Percentiles rank a stretch among this genome's conserved stretches.
Evolutionary conservation across 306 rosid genomes (phyloP).

Genomic region (Cicer arietinum): DNA sequence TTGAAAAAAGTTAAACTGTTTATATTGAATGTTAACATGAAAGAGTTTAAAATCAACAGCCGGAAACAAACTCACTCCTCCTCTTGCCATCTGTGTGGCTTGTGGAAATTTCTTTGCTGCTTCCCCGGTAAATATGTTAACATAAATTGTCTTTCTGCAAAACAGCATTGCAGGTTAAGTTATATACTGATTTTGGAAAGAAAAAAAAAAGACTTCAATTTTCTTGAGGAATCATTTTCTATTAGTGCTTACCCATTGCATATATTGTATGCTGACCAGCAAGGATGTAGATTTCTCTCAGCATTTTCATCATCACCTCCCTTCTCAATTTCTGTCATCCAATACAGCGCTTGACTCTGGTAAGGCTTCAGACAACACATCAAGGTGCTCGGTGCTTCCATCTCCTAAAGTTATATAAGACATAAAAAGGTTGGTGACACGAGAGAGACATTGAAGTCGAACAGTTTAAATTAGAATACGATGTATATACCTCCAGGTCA

Average conservation of each 20-base stretch:
- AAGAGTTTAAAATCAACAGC: slow-evolving; percentile 7
- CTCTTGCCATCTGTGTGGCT: slow-evolving; percentile 82
- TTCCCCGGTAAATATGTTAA: slow-evolving; percentile 81
- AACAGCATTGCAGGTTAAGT: slow-evolving; percentile 23
- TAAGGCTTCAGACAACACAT: slow-evolving; percentile 72
- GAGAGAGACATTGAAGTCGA: slow-evolving; percentile 6
- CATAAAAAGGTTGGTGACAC: neutral
- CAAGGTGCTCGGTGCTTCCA: slow-evolving; percentile 66
- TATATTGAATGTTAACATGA: neutral
- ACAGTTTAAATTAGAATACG: slow-evolving; percentile 6
- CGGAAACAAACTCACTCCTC: slow-evolving; percentile 73
- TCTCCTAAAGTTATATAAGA: slow-evolving; percentile 59
- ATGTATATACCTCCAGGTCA: slow-evolving; percentile 65
- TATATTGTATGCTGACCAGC: slow-evolving; percentile 82
- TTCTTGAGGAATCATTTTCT: neutral
- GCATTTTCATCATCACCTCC: slow-evolving; percentile 65
- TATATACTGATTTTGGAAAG: neutral
- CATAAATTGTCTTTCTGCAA: slow-evolving; percentile 71
- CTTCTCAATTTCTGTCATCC: slow-evolving; percentile 86
- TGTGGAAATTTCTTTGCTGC: slow-evolving; percentile 68
- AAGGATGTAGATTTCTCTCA: slow-evolving; percentile 73
- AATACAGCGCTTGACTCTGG: slow-evolving; percentile 87
- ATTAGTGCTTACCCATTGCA: slow-evolving; percentile 66
- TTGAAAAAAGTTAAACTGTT: neutral
- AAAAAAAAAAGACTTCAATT: neutral